Percentiles rank a stretch among this genome's conserved stretches.
These are phyloP conservation scores for Boletus coccyginus DNA, from an alignment of 768 basidiomycete genomes.

Conservation along the genomic window DNA sequence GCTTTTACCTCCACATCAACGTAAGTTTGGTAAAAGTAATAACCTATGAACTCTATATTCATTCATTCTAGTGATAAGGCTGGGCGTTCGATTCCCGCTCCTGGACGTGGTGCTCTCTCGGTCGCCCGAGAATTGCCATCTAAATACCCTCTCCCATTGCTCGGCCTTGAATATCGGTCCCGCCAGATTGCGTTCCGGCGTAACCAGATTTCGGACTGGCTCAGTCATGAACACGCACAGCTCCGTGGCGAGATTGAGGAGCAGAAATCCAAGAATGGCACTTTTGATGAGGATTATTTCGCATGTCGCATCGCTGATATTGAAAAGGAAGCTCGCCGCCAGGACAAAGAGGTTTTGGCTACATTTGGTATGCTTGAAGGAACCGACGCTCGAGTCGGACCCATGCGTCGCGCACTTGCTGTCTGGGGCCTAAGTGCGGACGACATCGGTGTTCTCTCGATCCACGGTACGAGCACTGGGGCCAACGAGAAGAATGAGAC, in stretches of 20 bases:
- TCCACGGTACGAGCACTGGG: constrained; percentile 84
- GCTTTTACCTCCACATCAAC: constrained; percentile 96
- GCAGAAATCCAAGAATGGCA: constrained; percentile 51
- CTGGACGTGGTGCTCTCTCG: constrained; percentile 88
- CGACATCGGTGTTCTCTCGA: constrained; percentile 87
- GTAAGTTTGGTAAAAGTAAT: constrained; percentile 44
- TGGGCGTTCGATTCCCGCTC: constrained; percentile 95
- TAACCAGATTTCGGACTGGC: constrained; percentile 92
- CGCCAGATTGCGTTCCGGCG: constrained; percentile 96
- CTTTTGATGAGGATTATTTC: constrained; percentile 65
- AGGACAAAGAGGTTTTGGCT: constrained; percentile 90
- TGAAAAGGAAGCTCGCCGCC: constrained; percentile 85
- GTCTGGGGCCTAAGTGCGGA: constrained; percentile 95
- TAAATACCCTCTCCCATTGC: constrained; percentile 73
- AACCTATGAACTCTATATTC: neutral
- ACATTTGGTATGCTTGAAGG: constrained; percentile 97
- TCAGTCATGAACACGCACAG: constrained; percentile 81
- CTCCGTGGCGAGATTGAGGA: constrained; percentile 75
- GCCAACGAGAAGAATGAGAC: constrained; percentile 98
- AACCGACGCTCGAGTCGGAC: constrained; percentile 78
- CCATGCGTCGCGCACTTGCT: constrained; percentile 92
- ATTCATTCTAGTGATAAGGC: constrained; percentile 80
- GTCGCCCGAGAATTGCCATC: constrained; percentile 84
- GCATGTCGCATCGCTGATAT: constrained; percentile 76
- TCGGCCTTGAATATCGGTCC: constrained; percentile 84